Evolutionary conservation across 1,139 yeast genomes (phyloP).

Genomic region (Kazachstania sp.): DNA sequence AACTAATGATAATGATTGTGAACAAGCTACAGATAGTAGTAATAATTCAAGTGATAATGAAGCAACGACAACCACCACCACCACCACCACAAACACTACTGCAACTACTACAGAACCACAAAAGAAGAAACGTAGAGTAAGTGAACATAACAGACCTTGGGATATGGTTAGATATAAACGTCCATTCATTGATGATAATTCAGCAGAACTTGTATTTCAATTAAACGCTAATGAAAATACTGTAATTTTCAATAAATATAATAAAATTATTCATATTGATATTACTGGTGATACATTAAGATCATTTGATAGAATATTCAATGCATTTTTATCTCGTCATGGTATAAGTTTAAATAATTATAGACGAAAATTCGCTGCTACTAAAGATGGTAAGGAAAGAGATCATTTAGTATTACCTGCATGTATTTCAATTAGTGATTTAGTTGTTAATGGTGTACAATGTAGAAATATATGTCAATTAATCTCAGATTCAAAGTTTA

Average conservation of each 20-base stretch:
- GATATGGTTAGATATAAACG: conserved; percentile 40
- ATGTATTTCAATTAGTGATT: conserved; percentile 23
- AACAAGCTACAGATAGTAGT: conserved; percentile 1
- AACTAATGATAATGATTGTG: neutral
- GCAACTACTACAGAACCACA: neutral
- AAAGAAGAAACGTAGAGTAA: conserved; percentile 6
- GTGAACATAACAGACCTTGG: conserved; percentile 13
- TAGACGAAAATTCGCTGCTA: conserved; percentile 8
- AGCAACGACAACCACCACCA: neutral
- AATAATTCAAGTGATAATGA: neutral
- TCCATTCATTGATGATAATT: conserved; percentile 46
- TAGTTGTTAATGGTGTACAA: conserved; percentile 20
- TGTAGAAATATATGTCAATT: conserved; percentile 20
- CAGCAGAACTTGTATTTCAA: conserved; percentile 50
- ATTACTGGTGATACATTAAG: conserved; percentile 27
- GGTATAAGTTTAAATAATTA: conserved; percentile 10
- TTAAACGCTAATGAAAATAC: conserved; percentile 33
- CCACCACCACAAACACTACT: no score
- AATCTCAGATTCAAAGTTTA: conserved; percentile 17
- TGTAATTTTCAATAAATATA: conserved; percentile 25
- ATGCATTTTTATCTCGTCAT: conserved; percentile 9
- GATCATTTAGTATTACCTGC: conserved; percentile 23
- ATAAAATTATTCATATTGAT: conserved; percentile 27
- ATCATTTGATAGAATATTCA: conserved; percentile 23
- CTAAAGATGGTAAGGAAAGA: conserved; percentile 1